Conservation (phyloP, 140 eudicot genomes). For the Cichorium intybus region DNA sequence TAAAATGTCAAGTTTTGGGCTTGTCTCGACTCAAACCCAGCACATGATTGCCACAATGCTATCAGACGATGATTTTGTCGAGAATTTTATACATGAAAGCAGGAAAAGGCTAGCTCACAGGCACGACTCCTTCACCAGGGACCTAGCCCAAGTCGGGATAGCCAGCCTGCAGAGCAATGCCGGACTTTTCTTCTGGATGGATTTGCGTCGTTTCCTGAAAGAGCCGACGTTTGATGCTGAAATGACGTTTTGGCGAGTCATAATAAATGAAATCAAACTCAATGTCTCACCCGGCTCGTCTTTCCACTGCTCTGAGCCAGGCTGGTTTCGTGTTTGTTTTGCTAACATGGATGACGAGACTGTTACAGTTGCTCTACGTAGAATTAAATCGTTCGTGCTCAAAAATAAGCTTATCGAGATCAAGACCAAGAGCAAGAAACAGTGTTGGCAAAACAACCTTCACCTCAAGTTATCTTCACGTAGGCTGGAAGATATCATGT, state of each 20-base stretch:
- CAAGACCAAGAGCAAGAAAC: constrained; percentile 32
- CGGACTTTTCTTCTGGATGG: constrained; percentile 60
- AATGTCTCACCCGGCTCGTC: constrained; percentile 60
- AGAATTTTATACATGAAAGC: constrained; percentile 25
- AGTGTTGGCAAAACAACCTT: constrained; percentile 43
- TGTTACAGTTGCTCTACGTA: constrained; percentile 32
- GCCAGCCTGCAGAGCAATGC: constrained; percentile 45
- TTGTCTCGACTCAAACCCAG: constrained; percentile 57
- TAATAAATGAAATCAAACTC: constrained; percentile 43
- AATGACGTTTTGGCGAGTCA: constrained; percentile 38
- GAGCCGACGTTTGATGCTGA: constrained; percentile 39
- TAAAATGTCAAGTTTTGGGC: constrained; percentile 57
- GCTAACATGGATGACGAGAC: constrained; percentile 60
- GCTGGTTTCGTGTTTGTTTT: constrained; percentile 59
- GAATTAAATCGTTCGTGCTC: constrained; percentile 38
- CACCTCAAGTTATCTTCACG: constrained; percentile 59
- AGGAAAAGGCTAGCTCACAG: constrained; percentile 27
- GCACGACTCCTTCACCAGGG: constrained; percentile 31
- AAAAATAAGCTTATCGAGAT: constrained; percentile 26
- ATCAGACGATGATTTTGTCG: constrained; percentile 37
- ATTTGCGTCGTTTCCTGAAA: constrained; percentile 36
- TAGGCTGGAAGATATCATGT: constrained; percentile 56
- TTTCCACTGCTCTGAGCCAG: constrained; percentile 61
- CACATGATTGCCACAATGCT: constrained; percentile 42
- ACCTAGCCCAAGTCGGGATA: constrained; percentile 46